Evolutionary conservation across 352 stramenopile genomes (phyloP).

Genomic region (Pythium plurisporium): DNA sequence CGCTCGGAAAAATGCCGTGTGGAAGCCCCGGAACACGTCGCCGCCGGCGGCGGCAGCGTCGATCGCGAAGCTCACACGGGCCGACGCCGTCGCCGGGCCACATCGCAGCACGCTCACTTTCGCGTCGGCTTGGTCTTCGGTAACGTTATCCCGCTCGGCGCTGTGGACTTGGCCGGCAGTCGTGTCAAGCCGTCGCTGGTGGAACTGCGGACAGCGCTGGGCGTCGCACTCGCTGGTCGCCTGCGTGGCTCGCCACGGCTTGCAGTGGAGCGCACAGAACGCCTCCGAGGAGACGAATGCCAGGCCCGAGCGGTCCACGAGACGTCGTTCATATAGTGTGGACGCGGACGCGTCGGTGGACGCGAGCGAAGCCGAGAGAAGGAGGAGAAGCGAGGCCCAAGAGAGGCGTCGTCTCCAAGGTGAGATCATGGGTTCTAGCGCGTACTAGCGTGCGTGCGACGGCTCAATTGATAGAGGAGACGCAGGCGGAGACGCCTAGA

Average conservation of each 20-base stretch:
- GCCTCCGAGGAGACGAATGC: constrained; percentile 36
- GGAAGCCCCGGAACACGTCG: constrained; percentile 48
- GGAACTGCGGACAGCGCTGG: constrained; percentile 8
- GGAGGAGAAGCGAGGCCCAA: background rate
- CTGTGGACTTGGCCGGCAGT: background rate
- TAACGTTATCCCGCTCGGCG: constrained; percentile 9
- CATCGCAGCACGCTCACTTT: constrained; percentile 30
- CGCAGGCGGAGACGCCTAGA: no score
- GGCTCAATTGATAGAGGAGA: constrained; percentile 1
- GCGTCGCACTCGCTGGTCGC: constrained; percentile 10
- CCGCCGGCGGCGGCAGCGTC: constrained; percentile 16
- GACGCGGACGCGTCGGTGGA: background rate
- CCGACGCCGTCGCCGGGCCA: constrained; percentile 28
- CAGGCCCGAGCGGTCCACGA: constrained; percentile 42
- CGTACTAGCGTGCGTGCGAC: background rate
- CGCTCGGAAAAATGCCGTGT: constrained; percentile 56
- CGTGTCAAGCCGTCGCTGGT: background rate
- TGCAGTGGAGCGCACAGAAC: constrained; percentile 63
- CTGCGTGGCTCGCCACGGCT: constrained; percentile 5
- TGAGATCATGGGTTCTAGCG: background rate
- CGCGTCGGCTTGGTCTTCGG: constrained; percentile 27
- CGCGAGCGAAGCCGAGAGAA: background rate
- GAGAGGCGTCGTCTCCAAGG: background rate
- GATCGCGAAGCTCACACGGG: constrained; percentile 38
- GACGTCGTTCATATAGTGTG: background rate